Evolutionary conservation across 371 early-diverging fungal genomes (phyloP), one percentile per base, ranked within the genome.

Genomic region (Fennellomyces sp.): DNA sequence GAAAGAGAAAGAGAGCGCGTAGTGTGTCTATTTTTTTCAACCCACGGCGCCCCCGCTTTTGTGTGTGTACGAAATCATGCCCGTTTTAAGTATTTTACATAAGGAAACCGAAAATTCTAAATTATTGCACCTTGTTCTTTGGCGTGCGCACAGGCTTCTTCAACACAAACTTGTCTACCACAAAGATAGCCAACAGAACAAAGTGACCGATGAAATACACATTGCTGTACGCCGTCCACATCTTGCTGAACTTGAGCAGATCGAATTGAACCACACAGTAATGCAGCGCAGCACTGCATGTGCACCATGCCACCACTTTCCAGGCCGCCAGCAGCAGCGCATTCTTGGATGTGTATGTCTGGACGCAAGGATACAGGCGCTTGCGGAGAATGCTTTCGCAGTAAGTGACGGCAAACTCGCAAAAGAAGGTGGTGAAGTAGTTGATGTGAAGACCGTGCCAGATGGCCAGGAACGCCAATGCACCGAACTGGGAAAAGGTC

Each of bases 371-470:
- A 5, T 56, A 25, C 8, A 74, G 48, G 30, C 69, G 69, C 19
- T 61, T 62, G 21, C 60, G 63, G 8, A 80, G 60, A 0, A 75
- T 58, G 3, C 38, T n/a, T 64, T 88, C 88, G 10, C 73, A 72
- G 38, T 73, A 70, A 56, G 85, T 77, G 59, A 81, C 84, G 35
- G 87, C 53, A 60, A 87, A 91, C 64, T 91, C 91, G 29, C 84
- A 61, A 15, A 69, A 65, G 49, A 91, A 91, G 28, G 83, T 80
- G 8, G 82, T 33, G 56, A 84, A 87, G 71, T 91, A 91, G 23
- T 84, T 87, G 19, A 73, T 19, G 49, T 86, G 83, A 54, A 86
- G 83, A 8, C 91, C 91, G 58, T 91, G 91, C 91, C 91, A 91
- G 51, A 88, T 63, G 5, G 89, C 87, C 6, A 91, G 73, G 74